Evolutionary conservation across 495 filamentous ascomycete species (phyloP).

Genomic region (Aspergillus haitiensis): DNA sequence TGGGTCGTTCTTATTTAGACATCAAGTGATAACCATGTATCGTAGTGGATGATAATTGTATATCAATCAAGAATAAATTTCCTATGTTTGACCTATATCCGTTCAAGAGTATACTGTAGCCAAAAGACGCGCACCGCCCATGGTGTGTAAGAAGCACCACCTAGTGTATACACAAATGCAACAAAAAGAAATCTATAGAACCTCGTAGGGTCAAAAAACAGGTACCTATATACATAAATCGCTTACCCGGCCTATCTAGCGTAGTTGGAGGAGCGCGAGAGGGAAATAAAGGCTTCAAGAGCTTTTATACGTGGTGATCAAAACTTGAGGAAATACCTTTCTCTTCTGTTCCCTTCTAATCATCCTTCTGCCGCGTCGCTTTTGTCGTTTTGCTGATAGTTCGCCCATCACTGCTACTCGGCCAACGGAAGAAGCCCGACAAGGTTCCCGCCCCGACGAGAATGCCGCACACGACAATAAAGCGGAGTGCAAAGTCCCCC

Average conservation of each 20-base stretch:
- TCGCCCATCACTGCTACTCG: slow-evolving; percentile 3
- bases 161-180: too few relatives aligned
- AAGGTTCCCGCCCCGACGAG: slow-evolving; percentile 31
- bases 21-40: slow-evolving; percentile 37
- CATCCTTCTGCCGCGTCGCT: slow-evolving; percentile 12
- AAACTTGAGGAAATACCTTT: not conserved
- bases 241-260: too few relatives aligned
- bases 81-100: slow-evolving; percentile 28
- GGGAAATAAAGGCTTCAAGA: too few relatives aligned
- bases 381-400: slow-evolving; percentile 5
- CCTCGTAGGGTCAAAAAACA: not conserved
- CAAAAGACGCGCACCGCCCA: not conserved
- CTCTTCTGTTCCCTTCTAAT: not conserved
- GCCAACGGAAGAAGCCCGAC: slow-evolving; percentile 24
- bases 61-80: slow-evolving; percentile 44
- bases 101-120: not conserved
- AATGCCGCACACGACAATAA: slow-evolving; percentile 45
- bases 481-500: slow-evolving; percentile 46
- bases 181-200: not conserved
- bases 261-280: too few relatives aligned
- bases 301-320: too few relatives aligned
- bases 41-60: slow-evolving; percentile 38
- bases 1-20: slow-evolving; percentile 19
- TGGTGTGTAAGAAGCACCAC: not conserved
- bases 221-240: not conserved